A percentile compares a stretch with the other conserved stretches of the same genome.
These are phyloP conservation scores for Trichoderma gamsii DNA, from an alignment of 495 filamentous ascomycete genomes.

Conservation along the genomic window DNA sequence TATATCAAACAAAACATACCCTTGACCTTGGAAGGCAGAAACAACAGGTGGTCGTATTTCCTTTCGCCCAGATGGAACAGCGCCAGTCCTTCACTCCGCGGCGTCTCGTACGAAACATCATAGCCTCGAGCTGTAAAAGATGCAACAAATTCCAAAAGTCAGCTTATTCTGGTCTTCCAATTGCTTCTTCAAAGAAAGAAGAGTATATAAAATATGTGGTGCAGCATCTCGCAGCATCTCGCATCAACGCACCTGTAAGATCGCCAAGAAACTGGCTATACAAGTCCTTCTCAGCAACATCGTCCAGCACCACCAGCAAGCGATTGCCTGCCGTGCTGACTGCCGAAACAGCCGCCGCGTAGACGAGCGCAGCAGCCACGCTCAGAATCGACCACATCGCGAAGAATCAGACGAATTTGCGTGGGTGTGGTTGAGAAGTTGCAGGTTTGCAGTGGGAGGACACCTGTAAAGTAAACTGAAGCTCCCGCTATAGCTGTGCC, in stretches of 20 bases:
- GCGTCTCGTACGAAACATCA: conserved; percentile 70
- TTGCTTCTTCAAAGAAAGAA: neutral
- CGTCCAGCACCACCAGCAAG: conserved; percentile 82
- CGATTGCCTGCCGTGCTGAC: conserved; percentile 74
- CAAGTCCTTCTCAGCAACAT: conserved; percentile 64
- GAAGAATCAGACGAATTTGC: conserved; percentile 14
- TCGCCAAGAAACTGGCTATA: conserved; percentile 82
- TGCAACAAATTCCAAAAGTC: neutral
- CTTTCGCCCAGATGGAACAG: conserved; percentile 84
- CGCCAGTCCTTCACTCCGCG: conserved; percentile 74
- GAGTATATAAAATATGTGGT: no score
- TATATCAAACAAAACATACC: conserved; percentile 41
- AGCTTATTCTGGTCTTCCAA: neutral
- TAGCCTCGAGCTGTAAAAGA: conserved; percentile 67
- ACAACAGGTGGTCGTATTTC: conserved; percentile 81
- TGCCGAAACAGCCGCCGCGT: conserved; percentile 62
- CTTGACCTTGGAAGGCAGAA: conserved; percentile 84
- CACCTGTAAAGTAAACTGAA: conserved; percentile 17
- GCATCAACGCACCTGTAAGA: conserved; percentile 58
- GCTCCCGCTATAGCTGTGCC: neutral
- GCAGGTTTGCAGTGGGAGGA: neutral
- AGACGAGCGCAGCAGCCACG: conserved; percentile 53
- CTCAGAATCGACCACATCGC: conserved; percentile 72
- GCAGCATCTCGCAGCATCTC: conserved; percentile 11
- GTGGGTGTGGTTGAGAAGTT: conserved; percentile 29